These are phyloP conservation scores for Rhodotorula diobovata DNA, from an alignment of 768 basidiomycete species.

Conservation along the genomic window DNA sequence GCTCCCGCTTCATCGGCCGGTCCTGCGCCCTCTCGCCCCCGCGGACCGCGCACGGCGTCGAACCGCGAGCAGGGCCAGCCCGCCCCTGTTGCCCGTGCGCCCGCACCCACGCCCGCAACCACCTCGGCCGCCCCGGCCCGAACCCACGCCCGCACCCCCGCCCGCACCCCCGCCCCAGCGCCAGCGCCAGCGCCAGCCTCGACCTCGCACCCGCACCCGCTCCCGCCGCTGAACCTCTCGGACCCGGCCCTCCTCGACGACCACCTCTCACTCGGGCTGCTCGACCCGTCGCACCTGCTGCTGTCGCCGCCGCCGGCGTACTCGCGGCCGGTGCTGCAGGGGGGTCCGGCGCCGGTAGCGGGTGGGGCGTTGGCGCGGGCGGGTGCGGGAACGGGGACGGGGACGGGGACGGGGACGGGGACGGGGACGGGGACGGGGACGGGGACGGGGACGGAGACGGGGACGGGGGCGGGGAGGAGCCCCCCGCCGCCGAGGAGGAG, in stretches of 20 bases:
- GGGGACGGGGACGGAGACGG: not conserved
- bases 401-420: too few relatives aligned
- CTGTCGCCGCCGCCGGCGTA: conserved; percentile 23
- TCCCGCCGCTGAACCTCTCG: not conserved
- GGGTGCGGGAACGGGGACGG: too few relatives aligned
- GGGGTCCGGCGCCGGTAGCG: too few relatives aligned
- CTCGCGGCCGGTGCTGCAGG: not conserved
- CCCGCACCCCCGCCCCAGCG: not conserved
- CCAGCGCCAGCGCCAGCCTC: not conserved
- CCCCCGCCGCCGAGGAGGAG: not conserved
- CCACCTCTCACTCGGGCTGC: conserved; percentile 27
- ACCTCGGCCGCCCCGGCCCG: too few relatives aligned
- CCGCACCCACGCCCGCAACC: not conserved
- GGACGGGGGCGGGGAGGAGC: not conserved
- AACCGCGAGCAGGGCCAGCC: too few relatives aligned
- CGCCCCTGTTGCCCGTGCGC: not conserved
- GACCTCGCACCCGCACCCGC: not conserved
- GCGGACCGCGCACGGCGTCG: too few relatives aligned
- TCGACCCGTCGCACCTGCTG: conserved; percentile 27
- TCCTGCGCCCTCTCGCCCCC: too few relatives aligned
- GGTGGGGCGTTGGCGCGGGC: too few relatives aligned
- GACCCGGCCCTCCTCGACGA: conserved; percentile 8
- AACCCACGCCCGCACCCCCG: not conserved
- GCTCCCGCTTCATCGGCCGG: too few relatives aligned
- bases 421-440: too few relatives aligned